Percentiles rank a stretch among this genome's conserved stretches.
Evolutionary conservation across 305 asterid genomes (phyloP).

Genomic region (Fraxinus floribunda): DNA sequence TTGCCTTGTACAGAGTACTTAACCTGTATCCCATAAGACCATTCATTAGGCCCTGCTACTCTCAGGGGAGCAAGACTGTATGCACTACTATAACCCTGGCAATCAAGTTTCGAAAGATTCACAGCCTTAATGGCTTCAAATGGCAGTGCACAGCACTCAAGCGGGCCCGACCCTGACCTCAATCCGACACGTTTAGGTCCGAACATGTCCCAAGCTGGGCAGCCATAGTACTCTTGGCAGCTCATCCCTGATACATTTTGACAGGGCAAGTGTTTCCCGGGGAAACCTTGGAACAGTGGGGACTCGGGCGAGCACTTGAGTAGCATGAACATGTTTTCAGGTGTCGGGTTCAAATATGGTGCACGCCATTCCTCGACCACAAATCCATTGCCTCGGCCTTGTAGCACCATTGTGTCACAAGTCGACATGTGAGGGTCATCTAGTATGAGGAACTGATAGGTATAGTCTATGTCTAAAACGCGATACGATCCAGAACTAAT

Average conservation of each 20-base stretch:
- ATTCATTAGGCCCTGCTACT: constrained; percentile 58
- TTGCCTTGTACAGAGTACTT: constrained; percentile 55
- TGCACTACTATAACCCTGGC: constrained; percentile 92
- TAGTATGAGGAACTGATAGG: constrained; percentile 63
- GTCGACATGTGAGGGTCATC: constrained; percentile 93
- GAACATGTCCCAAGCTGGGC: constrained; percentile 72
- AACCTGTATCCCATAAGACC: constrained; percentile 90
- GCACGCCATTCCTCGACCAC: constrained; percentile 75
- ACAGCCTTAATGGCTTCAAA: constrained; percentile 54
- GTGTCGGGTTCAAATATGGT: constrained; percentile 53
- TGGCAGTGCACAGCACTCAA: constrained; percentile 71
- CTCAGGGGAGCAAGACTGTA: constrained; percentile 76
- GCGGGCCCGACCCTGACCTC: constrained; percentile 64
- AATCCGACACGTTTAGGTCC: constrained; percentile 43
- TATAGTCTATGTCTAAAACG: constrained; percentile 77
- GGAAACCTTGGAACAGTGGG: constrained; percentile 71
- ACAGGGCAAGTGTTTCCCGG: constrained; percentile 70
- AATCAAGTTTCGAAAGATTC: constrained; percentile 68
- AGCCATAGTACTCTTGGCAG: constrained; percentile 74
- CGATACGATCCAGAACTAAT: constrained; percentile 84
- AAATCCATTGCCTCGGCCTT: constrained; percentile 81
- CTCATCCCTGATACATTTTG: constrained; percentile 82
- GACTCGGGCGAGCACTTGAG: constrained; percentile 71
- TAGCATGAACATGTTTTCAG: constrained; percentile 80
- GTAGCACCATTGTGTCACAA: constrained; percentile 64